A percentile compares a stretch with the other conserved stretches of the same genome.
Evolutionary conservation across 2,329 filamentous ascomycete genomes (phyloP).

Genomic region (Xylaria sp.): DNA sequence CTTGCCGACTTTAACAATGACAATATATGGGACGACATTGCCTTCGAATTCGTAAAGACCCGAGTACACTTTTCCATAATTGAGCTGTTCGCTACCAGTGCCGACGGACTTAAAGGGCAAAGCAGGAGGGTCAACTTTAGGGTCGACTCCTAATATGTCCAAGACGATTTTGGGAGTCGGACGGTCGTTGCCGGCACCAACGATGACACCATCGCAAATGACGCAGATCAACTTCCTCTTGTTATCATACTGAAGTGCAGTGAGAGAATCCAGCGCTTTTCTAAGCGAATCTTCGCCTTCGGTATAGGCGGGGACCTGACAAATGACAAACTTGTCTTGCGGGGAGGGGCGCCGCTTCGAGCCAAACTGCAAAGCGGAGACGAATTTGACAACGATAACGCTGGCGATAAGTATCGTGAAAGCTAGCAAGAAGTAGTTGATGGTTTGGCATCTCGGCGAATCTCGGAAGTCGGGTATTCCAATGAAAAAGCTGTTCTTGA

Average conservation of each 20-base stretch:
- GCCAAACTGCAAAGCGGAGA: conserved; percentile 90
- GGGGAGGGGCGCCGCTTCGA: conserved; percentile 86
- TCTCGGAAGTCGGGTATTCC: conserved; percentile 87
- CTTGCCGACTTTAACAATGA: conserved; percentile 96
- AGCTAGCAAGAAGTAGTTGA: conserved; percentile 86
- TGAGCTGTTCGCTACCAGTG: conserved; percentile 86
- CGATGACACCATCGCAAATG: conserved; percentile 96
- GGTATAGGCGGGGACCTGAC: conserved; percentile 96
- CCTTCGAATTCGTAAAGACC: conserved; percentile 97
- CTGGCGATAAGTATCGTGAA: conserved; percentile 84
- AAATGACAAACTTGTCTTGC: conserved; percentile 99
- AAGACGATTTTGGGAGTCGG: conserved; percentile 97
- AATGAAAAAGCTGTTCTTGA: conserved; percentile 82
- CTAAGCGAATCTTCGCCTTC: conserved; percentile 95
- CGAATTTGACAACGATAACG: conserved; percentile 86
- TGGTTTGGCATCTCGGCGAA: conserved; percentile 76
- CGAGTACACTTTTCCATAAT: conserved; percentile 98
- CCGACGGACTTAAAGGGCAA: conserved; percentile 94
- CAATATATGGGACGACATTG: conserved; percentile 94
- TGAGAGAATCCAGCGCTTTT: conserved; percentile 92
- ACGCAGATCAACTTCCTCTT: conserved; percentile 97
- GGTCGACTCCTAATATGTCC: conserved; percentile 95
- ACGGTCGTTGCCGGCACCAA: conserved; percentile 93
- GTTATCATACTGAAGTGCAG: conserved; percentile 94
- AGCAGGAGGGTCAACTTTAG: conserved; percentile 93